Evolutionary conservation across 257 asterid genomes (phyloP), one percentile per base, ranked within the genome.

Genomic region (Primulina eburnea): DNA sequence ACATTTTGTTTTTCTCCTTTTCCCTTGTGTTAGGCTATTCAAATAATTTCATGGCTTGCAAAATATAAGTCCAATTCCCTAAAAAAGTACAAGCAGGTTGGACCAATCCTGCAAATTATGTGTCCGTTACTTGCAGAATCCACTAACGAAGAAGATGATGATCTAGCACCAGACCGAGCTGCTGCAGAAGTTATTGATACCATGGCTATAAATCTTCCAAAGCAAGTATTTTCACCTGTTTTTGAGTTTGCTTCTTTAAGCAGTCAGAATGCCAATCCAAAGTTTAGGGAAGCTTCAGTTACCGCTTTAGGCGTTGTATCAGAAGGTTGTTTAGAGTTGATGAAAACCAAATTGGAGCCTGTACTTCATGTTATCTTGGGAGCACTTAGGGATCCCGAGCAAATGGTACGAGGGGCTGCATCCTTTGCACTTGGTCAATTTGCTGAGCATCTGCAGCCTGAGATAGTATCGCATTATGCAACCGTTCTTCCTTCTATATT

Each of bases 181-280:
- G 99, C 97, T 71, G 98, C 98, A 28, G 98, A 89, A 84, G 99
- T 94, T 71, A 94, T 94, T 76, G 99, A 94, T 72, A 91, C 97
- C 63, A 89, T 94, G 96, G 99, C 99, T 53, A 55, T 94, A 73
- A 86, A 75, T 79, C 84, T 91, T 77, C 38, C 99, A 24, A 94
- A 94, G 83, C 92, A 80, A 75, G 97, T 94, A 16, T 94, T 86
- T 71, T 92, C 96, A 38, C 96, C 95, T 73, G 97, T 94, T 73
- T 81, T 89, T 73, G 99, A 91, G 83, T 94, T 94, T 85, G 89
- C 97, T 81, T 94, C 99, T 61, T 16, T 91, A 72, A 87, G 92
- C 79, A 77, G 89, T 83, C 96, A 87, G 81, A 88, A 86, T 70
- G 83, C 80, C 40, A 94, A 88, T 76, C 96, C 97, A 7, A 94